Evolutionary conservation across 495 filamentous ascomycete genomes (phyloP).

Genomic region (Podospora conica): DNA sequence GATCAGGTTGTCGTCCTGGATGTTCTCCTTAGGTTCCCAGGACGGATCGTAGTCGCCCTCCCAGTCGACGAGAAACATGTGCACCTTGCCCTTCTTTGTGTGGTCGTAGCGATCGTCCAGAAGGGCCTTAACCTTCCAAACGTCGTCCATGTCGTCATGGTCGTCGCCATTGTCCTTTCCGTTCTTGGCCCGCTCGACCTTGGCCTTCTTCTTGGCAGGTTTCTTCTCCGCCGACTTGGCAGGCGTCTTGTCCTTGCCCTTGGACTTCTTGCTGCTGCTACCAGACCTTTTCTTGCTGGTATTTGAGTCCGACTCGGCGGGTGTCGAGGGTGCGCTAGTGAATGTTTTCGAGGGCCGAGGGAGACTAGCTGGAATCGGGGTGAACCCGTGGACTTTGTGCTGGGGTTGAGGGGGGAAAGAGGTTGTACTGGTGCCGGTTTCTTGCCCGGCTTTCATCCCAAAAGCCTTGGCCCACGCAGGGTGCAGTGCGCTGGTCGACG

Average conservation of each 20-base stretch:
- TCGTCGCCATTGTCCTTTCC: background rate
- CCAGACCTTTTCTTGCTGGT: background rate
- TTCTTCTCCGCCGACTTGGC: background rate
- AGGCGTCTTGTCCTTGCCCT: background rate
- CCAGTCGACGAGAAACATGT: conserved; percentile 42
- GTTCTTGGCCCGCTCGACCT: background rate
- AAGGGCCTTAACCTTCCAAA: conserved; percentile 35
- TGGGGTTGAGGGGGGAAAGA: background rate
- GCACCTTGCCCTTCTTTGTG: conserved; percentile 19
- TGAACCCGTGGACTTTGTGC: background rate
- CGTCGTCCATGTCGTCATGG: conserved; percentile 5
- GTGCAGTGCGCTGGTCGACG: background rate
- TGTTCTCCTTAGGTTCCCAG: conserved; percentile 43
- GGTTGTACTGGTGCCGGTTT: background rate
- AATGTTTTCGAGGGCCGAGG: background rate
- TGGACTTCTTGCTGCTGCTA: background rate
- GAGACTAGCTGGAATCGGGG: background rate
- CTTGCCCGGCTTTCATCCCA: background rate
- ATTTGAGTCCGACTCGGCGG: background rate
- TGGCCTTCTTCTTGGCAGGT: background rate
- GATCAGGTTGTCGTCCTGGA: conserved; percentile 26
- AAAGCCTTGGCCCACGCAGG: background rate
- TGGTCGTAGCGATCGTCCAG: conserved; percentile 28
- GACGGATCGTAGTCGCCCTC: conserved; percentile 44
- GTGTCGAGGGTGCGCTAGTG: background rate